Base-by-base conservation (phyloP, 164 flowering plant genomes). In the Sedum album region DNA sequence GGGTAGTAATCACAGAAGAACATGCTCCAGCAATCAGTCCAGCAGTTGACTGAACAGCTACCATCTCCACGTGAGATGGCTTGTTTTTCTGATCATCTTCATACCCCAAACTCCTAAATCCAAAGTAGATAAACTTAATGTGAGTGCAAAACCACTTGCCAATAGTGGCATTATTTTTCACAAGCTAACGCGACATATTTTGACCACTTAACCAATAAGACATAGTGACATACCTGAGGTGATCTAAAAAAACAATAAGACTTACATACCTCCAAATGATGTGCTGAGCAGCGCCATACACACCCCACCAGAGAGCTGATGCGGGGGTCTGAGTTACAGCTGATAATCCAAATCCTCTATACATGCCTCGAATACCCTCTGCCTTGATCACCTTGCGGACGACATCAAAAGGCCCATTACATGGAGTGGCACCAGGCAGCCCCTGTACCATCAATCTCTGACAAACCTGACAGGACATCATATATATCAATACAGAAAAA, bases 361-460 rank as follows among this genome's bases (percentile, higher is more conserved):
- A 88, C 49, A 91, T 3, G 33, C 97, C 97, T 53, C 93, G 89
- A 38, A 89, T 33, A 2, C 97, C 97, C 74, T 91, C 91, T 44
- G 79, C 65, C 60, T 69, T 81, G 25, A 86, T n/a, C 72, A 91
- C 86, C 71, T 86, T 87, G 17, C 70, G 75, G 1, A 78, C 76
- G 57, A 81, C 85, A 75, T 91, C 93, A 68, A 79, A 73, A 36
- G 88, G 82, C 9, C 95, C 90, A 55, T 67, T 82, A 72, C 80
- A 87, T 41, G 11, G 20, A 18, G 78, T 76, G 49, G 81, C 82
- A 57, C 97, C 89, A 9, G 91, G 87, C 73, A 83, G 86, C 36
- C 93, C 97, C 82, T 89, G 97, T 26, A 84, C 93, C 93, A 91
- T 91, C 61, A 89, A 72, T 64, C 91, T 83, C 79, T 87, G 97